Evolutionary conservation across 2,329 filamentous ascomycete genomes (phyloP).

Genomic region (Neurospora sp.): DNA sequence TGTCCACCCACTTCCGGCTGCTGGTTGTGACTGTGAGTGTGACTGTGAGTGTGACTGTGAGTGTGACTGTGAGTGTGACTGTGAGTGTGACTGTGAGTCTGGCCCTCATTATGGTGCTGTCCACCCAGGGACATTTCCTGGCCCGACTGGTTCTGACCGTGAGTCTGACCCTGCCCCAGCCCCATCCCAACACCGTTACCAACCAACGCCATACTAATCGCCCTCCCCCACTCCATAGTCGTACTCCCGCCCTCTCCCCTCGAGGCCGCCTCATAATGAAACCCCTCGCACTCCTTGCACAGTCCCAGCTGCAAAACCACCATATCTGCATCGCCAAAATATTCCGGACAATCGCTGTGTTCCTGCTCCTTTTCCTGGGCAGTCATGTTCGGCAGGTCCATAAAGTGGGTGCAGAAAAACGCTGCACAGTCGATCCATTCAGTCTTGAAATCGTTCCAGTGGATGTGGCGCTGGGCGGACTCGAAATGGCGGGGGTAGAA

Average conservation of each 20-base stretch:
- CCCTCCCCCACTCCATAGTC: not conserved
- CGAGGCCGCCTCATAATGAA: not conserved
- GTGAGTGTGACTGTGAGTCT: not conserved
- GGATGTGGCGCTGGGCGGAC: not conserved
- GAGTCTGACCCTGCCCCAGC: not conserved
- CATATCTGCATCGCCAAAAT: not conserved
- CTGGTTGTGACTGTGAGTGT: not conserved
- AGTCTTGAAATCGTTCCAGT: not conserved
- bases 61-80: no score
- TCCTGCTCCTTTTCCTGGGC: not conserved
- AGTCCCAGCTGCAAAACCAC: not conserved
- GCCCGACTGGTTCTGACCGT: not conserved
- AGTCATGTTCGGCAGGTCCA: rapidly evolving
- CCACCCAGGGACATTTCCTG: not conserved
- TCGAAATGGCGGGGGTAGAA: not conserved
- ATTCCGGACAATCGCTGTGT: not conserved
- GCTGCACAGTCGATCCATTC: not conserved
- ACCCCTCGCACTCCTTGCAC: not conserved
- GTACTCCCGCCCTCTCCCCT: not conserved
- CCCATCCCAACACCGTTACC: not conserved
- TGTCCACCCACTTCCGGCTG: no score
- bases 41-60: not conserved
- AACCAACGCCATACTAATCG: not conserved
- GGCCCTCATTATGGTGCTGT: not conserved
- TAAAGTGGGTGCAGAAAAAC: not conserved